Evolutionary conservation across 2,329 filamentous ascomycete genomes (phyloP).

Genomic region (Calonectria multiphialidica): DNA sequence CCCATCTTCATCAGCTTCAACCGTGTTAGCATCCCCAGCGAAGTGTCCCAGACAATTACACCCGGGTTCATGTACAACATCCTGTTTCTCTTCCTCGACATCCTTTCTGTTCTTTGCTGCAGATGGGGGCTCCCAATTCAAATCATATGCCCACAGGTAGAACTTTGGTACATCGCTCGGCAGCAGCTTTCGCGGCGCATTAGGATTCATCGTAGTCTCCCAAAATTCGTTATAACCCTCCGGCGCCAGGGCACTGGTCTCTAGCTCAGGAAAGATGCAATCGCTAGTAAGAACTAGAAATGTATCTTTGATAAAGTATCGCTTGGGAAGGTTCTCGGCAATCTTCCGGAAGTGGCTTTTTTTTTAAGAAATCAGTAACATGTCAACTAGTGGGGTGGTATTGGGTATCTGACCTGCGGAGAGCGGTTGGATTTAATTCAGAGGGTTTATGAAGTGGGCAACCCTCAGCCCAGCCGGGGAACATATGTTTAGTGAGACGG

Average conservation of each 20-base stretch:
- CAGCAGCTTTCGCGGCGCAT: not conserved
- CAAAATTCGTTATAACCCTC: not conserved
- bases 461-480: not conserved
- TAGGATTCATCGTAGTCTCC: not conserved
- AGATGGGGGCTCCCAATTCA: not conserved
- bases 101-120: too few species aligned
- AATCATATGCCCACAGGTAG: not conserved
- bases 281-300: not conserved
- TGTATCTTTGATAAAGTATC: not conserved
- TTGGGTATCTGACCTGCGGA: not conserved
- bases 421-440: not conserved
- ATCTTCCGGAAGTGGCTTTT: not conserved
- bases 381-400: not conserved
- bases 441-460: not conserved
- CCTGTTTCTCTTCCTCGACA: not conserved
- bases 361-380: not conserved
- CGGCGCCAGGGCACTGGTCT: not conserved
- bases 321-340: not conserved
- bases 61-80: not conserved
- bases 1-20: constrained; percentile 10
- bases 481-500: not conserved
- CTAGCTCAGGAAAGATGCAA: not conserved
- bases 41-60: not conserved
- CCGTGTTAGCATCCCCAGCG: not conserved
- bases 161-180: not conserved